phyloP scores from a whole-genome alignment of 495 filamentous ascomycete species.

The Penicillium riverlandense region DNA sequence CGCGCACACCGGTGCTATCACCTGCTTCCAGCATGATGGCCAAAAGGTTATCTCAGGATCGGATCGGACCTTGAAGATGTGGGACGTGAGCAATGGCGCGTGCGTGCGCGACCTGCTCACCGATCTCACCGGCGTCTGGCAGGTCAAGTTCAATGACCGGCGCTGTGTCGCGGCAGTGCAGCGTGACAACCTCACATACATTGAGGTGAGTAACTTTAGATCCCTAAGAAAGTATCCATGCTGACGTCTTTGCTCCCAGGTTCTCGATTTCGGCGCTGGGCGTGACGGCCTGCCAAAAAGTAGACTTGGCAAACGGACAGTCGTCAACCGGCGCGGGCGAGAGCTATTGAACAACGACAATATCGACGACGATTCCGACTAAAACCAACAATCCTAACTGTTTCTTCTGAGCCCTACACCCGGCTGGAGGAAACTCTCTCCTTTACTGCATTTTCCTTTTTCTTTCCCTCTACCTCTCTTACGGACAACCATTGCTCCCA shows the following conservation, averaged over 20 bases:
- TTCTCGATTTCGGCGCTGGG: conserved; percentile 85
- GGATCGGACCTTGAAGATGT: conserved; percentile 96
- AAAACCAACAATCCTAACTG: background rate
- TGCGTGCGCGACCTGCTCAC: conserved; percentile 92
- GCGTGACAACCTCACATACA: conserved; percentile 82
- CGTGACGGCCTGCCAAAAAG: conserved; percentile 70
- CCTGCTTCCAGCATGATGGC: conserved; percentile 97
- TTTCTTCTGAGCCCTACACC: background rate
- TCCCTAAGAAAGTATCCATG: background rate
- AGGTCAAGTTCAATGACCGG: conserved; percentile 95
- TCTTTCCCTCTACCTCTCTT: conserved; percentile 4
- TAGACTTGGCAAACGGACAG: conserved; percentile 70
- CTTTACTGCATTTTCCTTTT: conserved; percentile 8
- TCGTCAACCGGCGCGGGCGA: conserved; percentile 57
- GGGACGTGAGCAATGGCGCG: conserved; percentile 88
- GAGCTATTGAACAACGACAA: conserved; percentile 29
- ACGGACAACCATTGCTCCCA: conserved; percentile 4
- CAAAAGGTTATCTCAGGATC: conserved; percentile 95
- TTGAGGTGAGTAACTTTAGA: conserved; percentile 65
- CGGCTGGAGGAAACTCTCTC: conserved; percentile 13
- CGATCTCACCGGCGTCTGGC: conserved; percentile 95
- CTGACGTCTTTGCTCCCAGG: conserved; percentile 35
- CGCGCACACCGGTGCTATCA: conserved; percentile 95
- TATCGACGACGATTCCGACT: conserved; percentile 30
- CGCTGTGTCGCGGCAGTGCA: conserved; percentile 96